Evolutionary conservation across 2,329 filamentous ascomycete species (phyloP).

Genomic region (Rhynchosporium graminicola): DNA sequence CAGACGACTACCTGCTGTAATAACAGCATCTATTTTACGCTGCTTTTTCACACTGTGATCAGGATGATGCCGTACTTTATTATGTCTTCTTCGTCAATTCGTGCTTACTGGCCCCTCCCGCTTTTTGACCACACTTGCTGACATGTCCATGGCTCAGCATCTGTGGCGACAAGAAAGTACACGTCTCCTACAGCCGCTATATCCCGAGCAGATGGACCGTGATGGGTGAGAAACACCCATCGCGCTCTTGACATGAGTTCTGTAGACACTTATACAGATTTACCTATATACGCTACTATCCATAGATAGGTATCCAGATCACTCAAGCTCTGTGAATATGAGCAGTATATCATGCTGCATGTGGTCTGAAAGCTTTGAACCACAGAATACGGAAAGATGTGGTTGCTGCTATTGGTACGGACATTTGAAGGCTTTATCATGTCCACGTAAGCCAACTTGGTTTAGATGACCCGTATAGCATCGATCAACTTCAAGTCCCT

Average conservation of each 20-base stretch:
- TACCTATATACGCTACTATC: constrained; percentile 77
- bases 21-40: no score
- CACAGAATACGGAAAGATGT: constrained; percentile 60
- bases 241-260: constrained; percentile 32
- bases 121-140: background rate
- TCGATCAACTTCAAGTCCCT: constrained; percentile 77
- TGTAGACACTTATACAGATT: constrained; percentile 41
- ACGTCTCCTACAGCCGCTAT: constrained; percentile 10
- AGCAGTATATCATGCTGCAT: background rate
- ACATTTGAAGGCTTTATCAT: background rate
- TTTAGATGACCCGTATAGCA: constrained; percentile 63
- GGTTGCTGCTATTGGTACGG: constrained; percentile 37
- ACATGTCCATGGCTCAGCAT: background rate
- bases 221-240: constrained; percentile 38
- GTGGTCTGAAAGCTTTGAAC: background rate
- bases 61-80: background rate
- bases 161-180: background rate
- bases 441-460: background rate
- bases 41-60: background rate
- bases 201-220: constrained; percentile 30
- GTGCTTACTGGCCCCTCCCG: background rate
- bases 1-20: no score
- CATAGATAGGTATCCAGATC: constrained; percentile 52
- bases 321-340: background rate
- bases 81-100: background rate